Evolutionary conservation across 1,284 basidiomycete species (phyloP).

Genomic region (Austroboletus olivaceoglutinosus): DNA sequence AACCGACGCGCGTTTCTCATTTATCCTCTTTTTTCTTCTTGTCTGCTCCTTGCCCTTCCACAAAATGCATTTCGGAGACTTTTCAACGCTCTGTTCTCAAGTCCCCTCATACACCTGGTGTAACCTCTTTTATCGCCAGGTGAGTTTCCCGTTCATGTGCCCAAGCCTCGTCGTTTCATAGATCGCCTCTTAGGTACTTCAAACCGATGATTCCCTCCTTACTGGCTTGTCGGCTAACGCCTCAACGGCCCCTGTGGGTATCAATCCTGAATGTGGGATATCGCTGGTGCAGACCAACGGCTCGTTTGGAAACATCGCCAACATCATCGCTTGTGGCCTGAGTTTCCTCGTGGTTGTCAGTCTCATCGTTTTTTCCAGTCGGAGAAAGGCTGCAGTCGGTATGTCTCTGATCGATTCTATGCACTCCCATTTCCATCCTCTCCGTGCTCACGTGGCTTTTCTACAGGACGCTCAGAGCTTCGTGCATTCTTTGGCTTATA

Average conservation of each 20-base stretch:
- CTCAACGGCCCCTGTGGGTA: conserved; percentile 52
- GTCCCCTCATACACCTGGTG: conserved; percentile 69
- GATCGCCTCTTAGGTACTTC: conserved; percentile 33
- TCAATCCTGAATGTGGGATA: conserved; percentile 58
- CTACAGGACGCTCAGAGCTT: conserved; percentile 65
- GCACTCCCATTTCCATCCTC: not conserved
- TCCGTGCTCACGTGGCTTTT: conserved; percentile 11
- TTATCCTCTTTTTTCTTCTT: not conserved
- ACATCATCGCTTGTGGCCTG: conserved; percentile 65
- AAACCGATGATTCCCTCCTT: conserved; percentile 36
- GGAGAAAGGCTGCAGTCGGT: conserved; percentile 49
- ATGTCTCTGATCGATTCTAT: conserved; percentile 7
- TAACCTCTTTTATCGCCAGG: conserved; percentile 70
- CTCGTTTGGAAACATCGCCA: conserved; percentile 70
- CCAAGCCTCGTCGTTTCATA: conserved; percentile 3
- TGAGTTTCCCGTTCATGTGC: conserved; percentile 16
- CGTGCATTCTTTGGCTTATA: conserved; percentile 64
- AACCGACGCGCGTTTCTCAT: conserved; percentile 3
- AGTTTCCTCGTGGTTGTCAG: conserved; percentile 51
- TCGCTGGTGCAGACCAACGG: conserved; percentile 45
- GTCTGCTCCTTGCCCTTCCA: not conserved
- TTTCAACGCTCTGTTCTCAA: conserved; percentile 52
- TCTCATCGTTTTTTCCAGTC: conserved; percentile 46
- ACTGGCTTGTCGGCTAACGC: conserved; percentile 39
- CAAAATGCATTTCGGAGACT: conserved; percentile 62